Percentiles rank a stretch among this genome's conserved stretches.
Conservation (phyloP, 2,329 filamentous ascomycete species). For the Aspergillus awamori region DNA sequence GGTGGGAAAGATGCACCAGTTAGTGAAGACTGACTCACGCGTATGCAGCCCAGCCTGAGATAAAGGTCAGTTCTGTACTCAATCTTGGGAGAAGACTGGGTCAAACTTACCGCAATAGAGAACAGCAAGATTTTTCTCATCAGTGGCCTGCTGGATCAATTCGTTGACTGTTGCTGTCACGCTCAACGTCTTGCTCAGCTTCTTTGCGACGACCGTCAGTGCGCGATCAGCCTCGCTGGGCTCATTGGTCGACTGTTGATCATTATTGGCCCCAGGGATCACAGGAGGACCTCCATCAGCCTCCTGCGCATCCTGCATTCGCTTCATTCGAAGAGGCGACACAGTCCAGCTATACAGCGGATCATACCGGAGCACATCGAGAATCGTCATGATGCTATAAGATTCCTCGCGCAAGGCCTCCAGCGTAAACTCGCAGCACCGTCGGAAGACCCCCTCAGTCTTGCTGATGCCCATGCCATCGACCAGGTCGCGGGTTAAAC, state of each 20-base stretch:
- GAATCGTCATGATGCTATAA: slow-evolving; percentile 96
- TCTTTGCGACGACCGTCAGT: slow-evolving; percentile 91
- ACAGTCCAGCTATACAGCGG: slow-evolving; percentile 95
- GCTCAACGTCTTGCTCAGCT: slow-evolving; percentile 89
- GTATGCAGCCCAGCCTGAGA: slow-evolving; percentile 56
- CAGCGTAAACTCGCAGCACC: slow-evolving; percentile 98
- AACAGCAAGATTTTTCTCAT: slow-evolving; percentile 88
- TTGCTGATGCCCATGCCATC: slow-evolving; percentile 96
- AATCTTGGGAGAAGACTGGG: background rate
- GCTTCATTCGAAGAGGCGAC: slow-evolving; percentile 67
- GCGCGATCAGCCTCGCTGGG: slow-evolving; percentile 86
- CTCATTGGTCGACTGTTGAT: slow-evolving; percentile 53
- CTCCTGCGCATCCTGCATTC: slow-evolving; percentile 63
- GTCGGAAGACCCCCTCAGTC: slow-evolving; percentile 92
- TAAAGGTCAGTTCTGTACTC: background rate
- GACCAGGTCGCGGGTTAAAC: slow-evolving; percentile 88
- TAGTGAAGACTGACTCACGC: slow-evolving; percentile 28
- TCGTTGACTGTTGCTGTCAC: slow-evolving; percentile 96
- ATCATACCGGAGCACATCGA: slow-evolving; percentile 97
- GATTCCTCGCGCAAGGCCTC: slow-evolving; percentile 93
- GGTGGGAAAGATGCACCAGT: background rate
- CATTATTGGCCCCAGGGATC: slow-evolving; percentile 30
- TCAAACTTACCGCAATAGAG: slow-evolving; percentile 72
- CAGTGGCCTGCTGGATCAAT: slow-evolving; percentile 91
- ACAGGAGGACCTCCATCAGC: slow-evolving; percentile 43